phyloP scores from a whole-genome alignment of 2,329 filamentous ascomycete genomes.

The Fusarium nanum region DNA sequence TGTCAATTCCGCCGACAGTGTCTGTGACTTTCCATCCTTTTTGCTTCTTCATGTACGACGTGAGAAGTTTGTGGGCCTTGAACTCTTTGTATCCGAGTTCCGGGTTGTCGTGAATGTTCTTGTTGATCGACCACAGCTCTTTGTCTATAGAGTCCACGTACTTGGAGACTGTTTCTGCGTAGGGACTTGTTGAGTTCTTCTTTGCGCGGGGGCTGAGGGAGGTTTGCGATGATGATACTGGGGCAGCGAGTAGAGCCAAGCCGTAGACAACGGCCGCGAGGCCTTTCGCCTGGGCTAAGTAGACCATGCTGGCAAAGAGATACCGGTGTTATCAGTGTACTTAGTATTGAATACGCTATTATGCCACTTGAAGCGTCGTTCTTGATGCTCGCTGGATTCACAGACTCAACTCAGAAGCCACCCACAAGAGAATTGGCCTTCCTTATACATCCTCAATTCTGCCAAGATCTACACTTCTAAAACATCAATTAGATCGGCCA shows the following conservation, averaged over 20 bases:
- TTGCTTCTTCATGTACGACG: conserved; percentile 51
- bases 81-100: conserved; percentile 58
- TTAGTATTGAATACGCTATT: too few species aligned
- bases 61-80: conserved; percentile 56
- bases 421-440: background rate
- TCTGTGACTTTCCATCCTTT: conserved; percentile 54
- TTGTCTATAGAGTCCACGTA: conserved; percentile 34
- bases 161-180: conserved; percentile 23
- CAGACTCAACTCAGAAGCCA: background rate
- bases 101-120: conserved; percentile 58
- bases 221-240: background rate
- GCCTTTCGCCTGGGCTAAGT: background rate
- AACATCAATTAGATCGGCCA: background rate
- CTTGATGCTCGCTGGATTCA: background rate
- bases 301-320: conserved; percentile 14
- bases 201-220: conserved; percentile 16
- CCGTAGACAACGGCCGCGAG: conserved; percentile 17
- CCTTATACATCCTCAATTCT: conserved; percentile 1
- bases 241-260: conserved; percentile 1
- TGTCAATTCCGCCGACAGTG: conserved; percentile 56
- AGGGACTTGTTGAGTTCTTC: conserved; percentile 27
- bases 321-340: too few species aligned
- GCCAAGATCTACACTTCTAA: background rate
- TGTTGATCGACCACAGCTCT: conserved; percentile 49
- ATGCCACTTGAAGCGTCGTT: too few species aligned